Evolutionary conservation across 192 early-diverging fungal species (phyloP).

Genomic region (Mortierella claussenii): DNA sequence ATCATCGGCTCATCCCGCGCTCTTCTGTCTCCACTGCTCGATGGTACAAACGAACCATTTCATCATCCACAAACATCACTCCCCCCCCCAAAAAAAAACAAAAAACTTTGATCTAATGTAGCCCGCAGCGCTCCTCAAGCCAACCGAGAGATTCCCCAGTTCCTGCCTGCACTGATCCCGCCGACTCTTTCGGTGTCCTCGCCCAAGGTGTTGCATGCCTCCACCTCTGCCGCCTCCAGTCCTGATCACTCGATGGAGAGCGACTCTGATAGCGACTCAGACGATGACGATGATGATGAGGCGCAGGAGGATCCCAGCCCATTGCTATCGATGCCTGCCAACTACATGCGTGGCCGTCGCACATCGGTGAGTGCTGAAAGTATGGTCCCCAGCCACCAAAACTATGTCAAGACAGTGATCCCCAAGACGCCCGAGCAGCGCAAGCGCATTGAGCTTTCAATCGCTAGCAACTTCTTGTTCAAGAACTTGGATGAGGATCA

Average conservation of each 20-base stretch:
- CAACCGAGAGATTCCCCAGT: conserved; percentile 58
- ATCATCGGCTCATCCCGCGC: too few species aligned
- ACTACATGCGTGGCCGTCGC: conserved; percentile 89
- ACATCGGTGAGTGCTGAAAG: conserved; percentile 97
- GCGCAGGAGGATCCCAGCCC: conserved; percentile 73
- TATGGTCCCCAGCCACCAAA: conserved; percentile 89
- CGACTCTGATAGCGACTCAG: conserved; percentile 37
- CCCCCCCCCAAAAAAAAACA: too few species aligned
- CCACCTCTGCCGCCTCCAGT: conserved; percentile 43
- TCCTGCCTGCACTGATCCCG: conserved; percentile 49
- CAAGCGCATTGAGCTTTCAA: conserved; percentile 80
- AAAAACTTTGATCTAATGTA: conserved; percentile 6
- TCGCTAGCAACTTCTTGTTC: conserved; percentile 94
- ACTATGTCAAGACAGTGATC: conserved; percentile 87
- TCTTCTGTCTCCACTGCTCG: too few species aligned
- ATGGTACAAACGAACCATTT: too few species aligned
- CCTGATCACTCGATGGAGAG: conserved; percentile 52
- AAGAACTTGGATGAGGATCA: conserved; percentile 96
- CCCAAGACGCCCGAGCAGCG: conserved; percentile 90
- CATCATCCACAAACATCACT: neutral
- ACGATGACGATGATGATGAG: conserved; percentile 65
- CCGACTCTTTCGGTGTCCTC: conserved; percentile 45
- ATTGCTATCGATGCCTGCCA: conserved; percentile 67
- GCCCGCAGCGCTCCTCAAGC: conserved; percentile 31
- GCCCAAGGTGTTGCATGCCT: conserved; percentile 27